Evolutionary conservation across 306 rosid species (phyloP).

Genomic region (Begonia fuchsioides): DNA sequence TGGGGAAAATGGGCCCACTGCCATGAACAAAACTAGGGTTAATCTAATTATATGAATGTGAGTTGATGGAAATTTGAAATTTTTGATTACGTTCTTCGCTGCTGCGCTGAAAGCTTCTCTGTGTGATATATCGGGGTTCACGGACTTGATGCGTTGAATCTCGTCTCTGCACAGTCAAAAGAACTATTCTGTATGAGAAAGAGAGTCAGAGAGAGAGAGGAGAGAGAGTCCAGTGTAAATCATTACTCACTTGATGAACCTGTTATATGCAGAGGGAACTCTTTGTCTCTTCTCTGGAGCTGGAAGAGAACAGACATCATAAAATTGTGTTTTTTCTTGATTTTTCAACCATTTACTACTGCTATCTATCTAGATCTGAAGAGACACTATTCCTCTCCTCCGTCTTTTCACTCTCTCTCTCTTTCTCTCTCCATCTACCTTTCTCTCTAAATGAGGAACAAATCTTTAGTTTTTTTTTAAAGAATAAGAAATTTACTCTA

Average conservation of each 20-base stretch:
- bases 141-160: constrained; percentile 47
- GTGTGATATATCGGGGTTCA: constrained; percentile 43
- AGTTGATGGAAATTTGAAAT: constrained; percentile 1
- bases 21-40: background rate
- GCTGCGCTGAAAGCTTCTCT: constrained; percentile 51
- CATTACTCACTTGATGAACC: constrained; percentile 43
- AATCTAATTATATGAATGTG: no score
- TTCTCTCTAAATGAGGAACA: no score
- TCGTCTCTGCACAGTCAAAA: constrained; percentile 27
- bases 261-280: constrained; percentile 42
- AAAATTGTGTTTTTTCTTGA: no score
- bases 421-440: no score
- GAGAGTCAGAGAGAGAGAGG: background rate
- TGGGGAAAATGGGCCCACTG: constrained; percentile 55
- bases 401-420: no score
- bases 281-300: constrained; percentile 49
- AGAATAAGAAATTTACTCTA: no score
- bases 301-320: constrained; percentile 1
- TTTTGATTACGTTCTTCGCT: constrained; percentile 36
- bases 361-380: no score
- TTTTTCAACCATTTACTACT: no score
- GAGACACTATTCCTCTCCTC: no score
- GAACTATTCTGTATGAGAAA: background rate
- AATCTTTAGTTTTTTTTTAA: no score
- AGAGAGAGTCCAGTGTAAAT: background rate